Conservation (phyloP, 2,329 filamentous ascomycete species). For the Nigrograna mackinnonii region DNA sequence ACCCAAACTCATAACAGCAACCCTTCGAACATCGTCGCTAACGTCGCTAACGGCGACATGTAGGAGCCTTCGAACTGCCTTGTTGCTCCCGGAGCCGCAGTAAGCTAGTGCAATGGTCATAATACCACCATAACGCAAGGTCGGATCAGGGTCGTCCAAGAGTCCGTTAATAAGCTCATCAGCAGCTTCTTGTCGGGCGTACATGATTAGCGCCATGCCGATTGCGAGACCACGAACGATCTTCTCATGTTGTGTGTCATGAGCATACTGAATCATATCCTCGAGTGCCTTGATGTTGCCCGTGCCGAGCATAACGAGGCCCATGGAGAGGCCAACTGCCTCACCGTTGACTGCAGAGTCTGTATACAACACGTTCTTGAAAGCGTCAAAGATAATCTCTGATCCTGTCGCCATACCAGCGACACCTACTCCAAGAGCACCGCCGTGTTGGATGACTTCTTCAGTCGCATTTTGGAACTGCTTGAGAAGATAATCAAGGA, state of each 20-base stretch:
- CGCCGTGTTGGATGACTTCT: constrained; percentile 96
- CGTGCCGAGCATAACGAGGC: constrained; percentile 97
- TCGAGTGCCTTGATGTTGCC: constrained; percentile 91
- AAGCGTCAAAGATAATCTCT: constrained; percentile 85
- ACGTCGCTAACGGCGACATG: constrained; percentile 98
- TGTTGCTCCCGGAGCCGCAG: constrained; percentile 97
- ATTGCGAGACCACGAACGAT: constrained; percentile 94
- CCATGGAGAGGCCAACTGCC: constrained; percentile 94
- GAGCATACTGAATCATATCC: constrained; percentile 96
- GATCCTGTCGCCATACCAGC: constrained; percentile 97
- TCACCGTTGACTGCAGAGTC: constrained; percentile 97
- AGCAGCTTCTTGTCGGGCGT: constrained; percentile 89
- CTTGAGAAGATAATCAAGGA: constrained; percentile 75
- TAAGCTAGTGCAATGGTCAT: constrained; percentile 98
- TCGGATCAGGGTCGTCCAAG: constrained; percentile 90
- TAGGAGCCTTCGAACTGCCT: constrained; percentile 92
- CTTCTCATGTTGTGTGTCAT: constrained; percentile 98
- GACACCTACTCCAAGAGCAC: constrained; percentile 91
- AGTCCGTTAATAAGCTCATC: constrained; percentile 94
- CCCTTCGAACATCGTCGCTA: constrained; percentile 93
- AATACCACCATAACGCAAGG: constrained; percentile 93
- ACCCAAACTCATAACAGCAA: constrained; percentile 95
- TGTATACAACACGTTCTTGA: constrained; percentile 85
- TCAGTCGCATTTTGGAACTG: constrained; percentile 78
- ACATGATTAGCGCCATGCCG: constrained; percentile 99